These are phyloP conservation scores for Hericium alpestre DNA, from an alignment of 768 basidiomycete genomes.

Conservation along the genomic window DNA sequence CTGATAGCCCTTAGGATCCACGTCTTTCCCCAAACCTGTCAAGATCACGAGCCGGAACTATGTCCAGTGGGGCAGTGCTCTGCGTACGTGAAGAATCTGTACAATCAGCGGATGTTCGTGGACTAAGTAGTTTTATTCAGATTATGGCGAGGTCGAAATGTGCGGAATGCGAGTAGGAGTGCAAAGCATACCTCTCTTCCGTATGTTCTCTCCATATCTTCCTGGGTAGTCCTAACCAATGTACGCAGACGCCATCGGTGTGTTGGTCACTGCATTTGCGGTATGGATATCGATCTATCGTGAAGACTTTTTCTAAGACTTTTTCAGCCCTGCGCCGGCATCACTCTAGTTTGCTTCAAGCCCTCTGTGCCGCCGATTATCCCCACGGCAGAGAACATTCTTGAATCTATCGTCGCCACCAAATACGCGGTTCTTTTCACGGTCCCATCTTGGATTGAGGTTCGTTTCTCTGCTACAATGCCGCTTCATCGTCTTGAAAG, in stretches of 20 bases:
- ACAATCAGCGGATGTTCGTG: background rate
- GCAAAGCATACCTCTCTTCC: background rate
- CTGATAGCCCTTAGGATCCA: background rate
- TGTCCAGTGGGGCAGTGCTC: background rate
- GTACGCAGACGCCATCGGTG: constrained; percentile 1
- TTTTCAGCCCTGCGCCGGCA: constrained; percentile 6
- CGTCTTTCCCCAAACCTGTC: background rate
- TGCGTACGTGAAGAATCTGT: background rate
- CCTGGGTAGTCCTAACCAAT: background rate
- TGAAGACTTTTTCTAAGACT: background rate
- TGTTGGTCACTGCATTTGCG: constrained; percentile 2
- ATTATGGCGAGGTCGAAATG: background rate
- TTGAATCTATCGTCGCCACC: constrained; percentile 7
- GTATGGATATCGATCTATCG: background rate
- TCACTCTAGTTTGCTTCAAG: constrained; percentile 11
- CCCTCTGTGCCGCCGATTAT: constrained; percentile 15
- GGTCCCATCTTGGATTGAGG: constrained; percentile 22
- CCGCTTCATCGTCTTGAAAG: background rate
- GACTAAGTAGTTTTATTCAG: background rate
- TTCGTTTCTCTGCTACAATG: background rate
- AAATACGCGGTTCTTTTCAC: constrained; percentile 4
- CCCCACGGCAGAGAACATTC: constrained; percentile 15
- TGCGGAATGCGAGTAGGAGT: background rate
- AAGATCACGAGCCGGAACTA: background rate
- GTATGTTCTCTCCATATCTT: background rate